These are phyloP conservation scores for Pouteria glomerata DNA, from an alignment of 148 eudicot species.

Conservation along the genomic window DNA sequence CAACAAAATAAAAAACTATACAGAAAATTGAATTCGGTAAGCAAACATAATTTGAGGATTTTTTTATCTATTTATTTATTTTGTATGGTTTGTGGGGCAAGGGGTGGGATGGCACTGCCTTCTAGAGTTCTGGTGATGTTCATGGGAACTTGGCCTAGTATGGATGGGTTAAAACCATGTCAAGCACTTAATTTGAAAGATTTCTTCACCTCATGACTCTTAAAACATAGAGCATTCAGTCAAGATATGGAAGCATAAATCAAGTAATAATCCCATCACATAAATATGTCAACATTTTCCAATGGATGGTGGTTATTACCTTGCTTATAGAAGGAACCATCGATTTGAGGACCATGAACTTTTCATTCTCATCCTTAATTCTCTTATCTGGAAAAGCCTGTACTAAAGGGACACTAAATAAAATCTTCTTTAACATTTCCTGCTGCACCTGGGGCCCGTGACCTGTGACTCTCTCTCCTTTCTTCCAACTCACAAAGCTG, in stretches of 20 bases:
- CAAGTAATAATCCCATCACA: no score
- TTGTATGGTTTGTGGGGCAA: no score
- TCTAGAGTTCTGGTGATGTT: background rate
- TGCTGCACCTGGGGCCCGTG: constrained; percentile 14
- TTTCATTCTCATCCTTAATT: constrained; percentile 28
- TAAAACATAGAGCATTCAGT: no score
- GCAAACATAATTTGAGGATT: no score
- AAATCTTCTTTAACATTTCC: constrained; percentile 26
- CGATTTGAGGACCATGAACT: constrained; percentile 33
- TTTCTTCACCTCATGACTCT: no score
- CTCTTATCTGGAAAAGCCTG: constrained; percentile 15
- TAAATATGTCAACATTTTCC: no score
- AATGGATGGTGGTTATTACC: constrained; percentile 17
- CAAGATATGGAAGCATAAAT: no score
- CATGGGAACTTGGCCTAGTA: background rate
- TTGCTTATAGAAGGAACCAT: constrained; percentile 36
- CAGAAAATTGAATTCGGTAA: no score
- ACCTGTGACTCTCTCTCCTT: background rate
- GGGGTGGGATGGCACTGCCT: no score
- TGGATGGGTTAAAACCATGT: no score
- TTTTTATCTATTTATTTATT: no score
- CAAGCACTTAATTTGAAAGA: no score
- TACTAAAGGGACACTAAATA: constrained; percentile 28
- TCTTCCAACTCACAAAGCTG: constrained; percentile 34
- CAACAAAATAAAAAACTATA: background rate